Evolutionary conservation across 1,139 yeast genomes (phyloP), one percentile per base, ranked within the genome.

Genomic region (Blastobotrys arbuscula): DNA sequence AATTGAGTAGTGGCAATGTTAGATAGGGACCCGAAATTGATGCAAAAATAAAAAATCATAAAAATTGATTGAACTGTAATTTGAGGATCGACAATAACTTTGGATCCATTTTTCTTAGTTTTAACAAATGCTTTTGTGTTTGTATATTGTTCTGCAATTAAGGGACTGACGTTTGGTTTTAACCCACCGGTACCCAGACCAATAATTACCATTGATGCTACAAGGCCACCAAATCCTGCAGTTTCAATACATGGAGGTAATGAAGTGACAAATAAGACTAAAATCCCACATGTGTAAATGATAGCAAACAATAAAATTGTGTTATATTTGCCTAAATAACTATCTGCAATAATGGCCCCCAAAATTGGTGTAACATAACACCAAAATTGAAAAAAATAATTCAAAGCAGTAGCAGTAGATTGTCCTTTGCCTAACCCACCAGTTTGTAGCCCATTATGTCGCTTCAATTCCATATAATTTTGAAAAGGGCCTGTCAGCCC

Each of bases 131-230:
- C 84, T 55, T 75, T 73, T 39, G 78, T 70, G 59, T 77, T 75
- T 41, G 76, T 72, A 59, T 75, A 75, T 70, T 86, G 95, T 62
- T 85, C 94, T 48, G 89, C 89, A 64, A 86, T 78, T 63, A 84
- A 73, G 30, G 94, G 94, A 24, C 87, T 74, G 42, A 85, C 82
- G 59, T 85, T 84, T 38, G 92, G 75, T 67, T 86, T 86, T 65
- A 86, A 85, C 63, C 89, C 82, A 62, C 95, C 94, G 34, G 94
- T 82, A 50, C 88, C 94, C 42, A 84, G 58, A 60, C 94, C 92
- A 61, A 85, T 78, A 49, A 82, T 66, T 51, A 85, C 70, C 66
- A 86, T 81, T 42, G 85, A 74, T 43, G 77, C 74, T 46, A 77
- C 64, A 31, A 73, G 77, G 55, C 79, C 79, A 66, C 71, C 83